A percentile compares a stretch with the other conserved stretches of the same genome.
These are phyloP conservation scores for Vachellia collinsii DNA, from an alignment of 306 rosid genomes.

Conservation along the genomic window DNA sequence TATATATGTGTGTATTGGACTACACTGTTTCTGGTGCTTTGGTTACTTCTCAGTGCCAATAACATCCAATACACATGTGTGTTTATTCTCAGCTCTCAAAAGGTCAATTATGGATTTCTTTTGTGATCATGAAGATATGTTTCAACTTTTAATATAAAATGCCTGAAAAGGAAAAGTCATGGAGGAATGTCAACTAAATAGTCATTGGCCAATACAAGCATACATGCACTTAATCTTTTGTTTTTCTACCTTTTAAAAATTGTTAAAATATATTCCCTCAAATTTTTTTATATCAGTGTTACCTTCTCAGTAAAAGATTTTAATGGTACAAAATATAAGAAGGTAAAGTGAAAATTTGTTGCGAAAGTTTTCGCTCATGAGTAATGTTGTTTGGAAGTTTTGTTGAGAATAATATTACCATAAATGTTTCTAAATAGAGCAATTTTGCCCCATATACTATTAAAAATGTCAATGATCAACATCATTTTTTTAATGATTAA, in stretches of 20 bases:
- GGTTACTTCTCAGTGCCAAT: neutral
- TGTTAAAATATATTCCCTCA: neutral
- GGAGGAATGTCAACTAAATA: conserved; percentile 9
- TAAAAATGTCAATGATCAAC: too few relatives aligned
- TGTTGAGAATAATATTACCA: too few relatives aligned
- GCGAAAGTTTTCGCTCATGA: too few relatives aligned
- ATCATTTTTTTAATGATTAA: too few relatives aligned
- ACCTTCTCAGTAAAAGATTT: neutral
- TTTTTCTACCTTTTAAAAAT: neutral
- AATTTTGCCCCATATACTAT: too few relatives aligned
- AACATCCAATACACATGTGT: neutral
- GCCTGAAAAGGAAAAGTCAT: neutral
- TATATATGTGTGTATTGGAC: neutral
- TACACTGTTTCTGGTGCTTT: conserved; percentile 4
- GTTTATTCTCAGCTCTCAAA: neutral
- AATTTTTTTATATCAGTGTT: neutral
- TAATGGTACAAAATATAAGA: neutral
- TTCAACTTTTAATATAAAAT: neutral
- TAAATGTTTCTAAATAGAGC: too few relatives aligned
- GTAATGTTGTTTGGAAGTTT: too few relatives aligned
- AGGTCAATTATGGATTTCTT: neutral
- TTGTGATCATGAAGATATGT: neutral
- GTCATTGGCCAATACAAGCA: neutral
- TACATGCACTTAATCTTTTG: neutral
- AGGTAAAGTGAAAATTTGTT: too few relatives aligned